These are phyloP conservation scores for Dactylis glomerata DNA, from an alignment of 176 grass and related monocot genomes.

Conservation along the genomic window DNA sequence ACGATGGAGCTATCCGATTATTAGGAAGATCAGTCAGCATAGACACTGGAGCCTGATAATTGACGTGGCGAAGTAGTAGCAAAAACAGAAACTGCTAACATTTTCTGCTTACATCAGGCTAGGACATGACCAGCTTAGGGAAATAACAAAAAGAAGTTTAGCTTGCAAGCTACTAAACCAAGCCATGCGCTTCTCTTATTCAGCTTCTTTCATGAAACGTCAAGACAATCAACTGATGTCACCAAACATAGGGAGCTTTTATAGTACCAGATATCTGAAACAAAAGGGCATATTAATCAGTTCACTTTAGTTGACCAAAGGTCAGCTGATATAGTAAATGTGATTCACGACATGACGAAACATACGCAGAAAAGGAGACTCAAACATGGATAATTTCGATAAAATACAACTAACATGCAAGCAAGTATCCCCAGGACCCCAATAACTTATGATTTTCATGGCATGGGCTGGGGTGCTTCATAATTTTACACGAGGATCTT, in stretches of 20 bases:
- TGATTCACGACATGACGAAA: background rate
- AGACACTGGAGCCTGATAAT: conserved; percentile 9
- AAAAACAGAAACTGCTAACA: background rate
- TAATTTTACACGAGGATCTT: background rate
- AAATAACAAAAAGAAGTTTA: conserved; percentile 11
- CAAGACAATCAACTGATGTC: conserved; percentile 21
- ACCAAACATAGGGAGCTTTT: background rate
- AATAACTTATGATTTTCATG: conserved; percentile 6
- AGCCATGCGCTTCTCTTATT: conserved; percentile 21
- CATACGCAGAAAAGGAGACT: background rate
- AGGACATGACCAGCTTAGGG: conserved; percentile 6
- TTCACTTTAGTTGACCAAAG: background rate
- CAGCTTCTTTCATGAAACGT: conserved; percentile 19
- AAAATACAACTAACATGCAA: background rate
- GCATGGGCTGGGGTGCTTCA: background rate
- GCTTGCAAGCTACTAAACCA: conserved; percentile 18
- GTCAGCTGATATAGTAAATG: background rate
- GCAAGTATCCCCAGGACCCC: background rate
- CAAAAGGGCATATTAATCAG: background rate
- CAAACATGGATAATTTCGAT: background rate
- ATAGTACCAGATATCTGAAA: conserved; percentile 27
- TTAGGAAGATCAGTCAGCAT: background rate
- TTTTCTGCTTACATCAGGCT: background rate
- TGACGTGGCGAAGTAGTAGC: background rate
- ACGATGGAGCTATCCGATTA: background rate